Base-by-base conservation (phyloP, 129 eudicot genomes). In the Flaveria linearis region DNA sequence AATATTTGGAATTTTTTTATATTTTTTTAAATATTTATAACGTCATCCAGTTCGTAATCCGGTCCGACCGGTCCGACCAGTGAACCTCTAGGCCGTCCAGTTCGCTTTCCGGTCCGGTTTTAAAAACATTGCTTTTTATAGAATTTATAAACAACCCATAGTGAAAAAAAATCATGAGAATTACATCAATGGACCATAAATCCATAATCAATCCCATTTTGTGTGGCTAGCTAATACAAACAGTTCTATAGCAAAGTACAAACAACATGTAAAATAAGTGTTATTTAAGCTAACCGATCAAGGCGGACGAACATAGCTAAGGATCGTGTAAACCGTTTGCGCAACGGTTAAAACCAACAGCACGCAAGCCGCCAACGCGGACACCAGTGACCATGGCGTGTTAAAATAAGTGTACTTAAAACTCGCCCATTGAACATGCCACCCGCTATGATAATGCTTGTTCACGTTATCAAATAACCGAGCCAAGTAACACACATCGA, bases 311-410 rank as follows among this genome's bases (percentile, higher is more conserved):
- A 75, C 79, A 45, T 88, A 91, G 23, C 81, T 28, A 12, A 88
- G 68, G 16, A 92, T 65, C 9, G 96, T 88, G 73, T 73, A 93
- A n/a, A 46, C 1, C 3, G 98, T 88, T 69, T 92, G 98, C 23
- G 86, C 78, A 5, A 93, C 30, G 2, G 96, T 86, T 22, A 93
- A 79, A 62, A 90, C 36, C 30, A 93, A 69, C 50, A 93, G 86
- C 25, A 93, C 25, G 2, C 82, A 68, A 11, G 95, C 98, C 15
- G 98, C 98, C 53, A 92, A 4, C 0, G 92, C 94, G 6, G 96
- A 88, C 39, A 93, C 76, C 28, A 90, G 88, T 5, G 98, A 93
- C 98, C 96, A 90, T 1, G 98, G 96, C 1, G 96, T 84, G 33
- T 26, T 79, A 60, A 93, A 93, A 74, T 93, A 93, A 3, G 90